Percentiles rank a stretch among this genome's conserved stretches.
Conservation (phyloP, 208 protist species). For the Angomonas deanei region DNA sequence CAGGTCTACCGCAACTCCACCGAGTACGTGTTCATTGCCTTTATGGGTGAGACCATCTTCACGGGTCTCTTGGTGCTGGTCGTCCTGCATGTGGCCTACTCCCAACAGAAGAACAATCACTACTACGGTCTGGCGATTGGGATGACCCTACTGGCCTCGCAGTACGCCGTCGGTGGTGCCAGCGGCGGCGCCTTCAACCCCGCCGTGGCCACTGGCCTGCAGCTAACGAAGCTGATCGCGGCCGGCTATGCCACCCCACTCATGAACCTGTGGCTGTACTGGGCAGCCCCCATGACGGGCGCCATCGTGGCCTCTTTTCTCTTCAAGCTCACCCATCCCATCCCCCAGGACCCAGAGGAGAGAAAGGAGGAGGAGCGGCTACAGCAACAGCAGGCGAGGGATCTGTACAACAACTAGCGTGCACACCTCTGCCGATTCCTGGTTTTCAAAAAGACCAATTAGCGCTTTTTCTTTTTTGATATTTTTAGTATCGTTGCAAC, state of each 20-base stretch:
- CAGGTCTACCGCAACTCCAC: constrained; percentile 61
- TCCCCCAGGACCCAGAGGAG: constrained; percentile 35
- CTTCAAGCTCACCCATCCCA: constrained; percentile 72
- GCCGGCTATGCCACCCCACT: constrained; percentile 64
- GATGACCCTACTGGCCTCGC: constrained; percentile 52
- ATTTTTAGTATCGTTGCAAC: not conserved
- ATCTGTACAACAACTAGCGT: constrained; percentile 31
- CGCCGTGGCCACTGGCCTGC: constrained; percentile 62
- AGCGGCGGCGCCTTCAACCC: constrained; percentile 82
- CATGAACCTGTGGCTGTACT: constrained; percentile 83
- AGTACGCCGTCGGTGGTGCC: constrained; percentile 74
- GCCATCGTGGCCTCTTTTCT: constrained; percentile 55
- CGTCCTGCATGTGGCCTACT: constrained; percentile 75
- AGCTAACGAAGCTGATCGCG: constrained; percentile 68
- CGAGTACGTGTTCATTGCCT: constrained; percentile 60
- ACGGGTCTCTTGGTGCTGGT: constrained; percentile 67
- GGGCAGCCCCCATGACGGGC: constrained; percentile 58
- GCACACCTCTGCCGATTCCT: too few species aligned
- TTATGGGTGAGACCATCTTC: constrained; percentile 61
- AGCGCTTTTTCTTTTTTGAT: constrained; percentile 8
- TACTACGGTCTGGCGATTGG: constrained; percentile 80
- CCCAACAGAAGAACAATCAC: constrained; percentile 63
- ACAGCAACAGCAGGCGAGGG: constrained; percentile 38
- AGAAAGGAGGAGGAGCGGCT: constrained; percentile 28
- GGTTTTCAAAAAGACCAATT: too few species aligned